Evolutionary conservation across 2,329 filamentous ascomycete species (phyloP).

Genomic region (Microthyrium microscopicum): DNA sequence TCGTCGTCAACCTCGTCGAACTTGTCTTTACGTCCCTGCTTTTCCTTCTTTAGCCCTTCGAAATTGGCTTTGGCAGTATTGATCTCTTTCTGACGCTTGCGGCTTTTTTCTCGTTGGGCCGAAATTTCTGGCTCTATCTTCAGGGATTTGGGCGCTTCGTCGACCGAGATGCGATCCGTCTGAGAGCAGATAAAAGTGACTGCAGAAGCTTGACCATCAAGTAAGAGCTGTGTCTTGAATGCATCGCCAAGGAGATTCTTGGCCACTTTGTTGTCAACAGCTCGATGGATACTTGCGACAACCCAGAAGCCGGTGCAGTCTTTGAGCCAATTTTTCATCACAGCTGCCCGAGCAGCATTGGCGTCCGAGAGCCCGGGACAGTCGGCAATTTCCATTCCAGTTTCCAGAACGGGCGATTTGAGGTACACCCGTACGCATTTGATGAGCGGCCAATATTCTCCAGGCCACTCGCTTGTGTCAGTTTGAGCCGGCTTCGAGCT

Average conservation of each 20-base stretch:
- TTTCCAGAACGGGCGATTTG: constrained; percentile 33
- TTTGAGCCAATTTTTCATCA: constrained; percentile 43
- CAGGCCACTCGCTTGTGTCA: too few species aligned
- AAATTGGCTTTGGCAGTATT: constrained; percentile 10
- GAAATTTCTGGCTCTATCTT: constrained; percentile 18
- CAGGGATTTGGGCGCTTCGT: constrained; percentile 25
- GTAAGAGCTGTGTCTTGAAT: constrained; percentile 42
- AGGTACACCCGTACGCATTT: constrained; percentile 36
- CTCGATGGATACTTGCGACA: constrained; percentile 43
- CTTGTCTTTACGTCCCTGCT: constrained; percentile 17
- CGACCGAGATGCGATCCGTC: constrained; percentile 41
- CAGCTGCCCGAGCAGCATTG: constrained; percentile 41
- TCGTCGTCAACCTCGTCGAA: constrained; percentile 24
- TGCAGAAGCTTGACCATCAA: constrained; percentile 36
- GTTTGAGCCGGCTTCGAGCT: constrained; percentile 15
- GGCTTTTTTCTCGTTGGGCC: constrained; percentile 12
- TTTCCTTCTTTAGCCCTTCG: constrained; percentile 13
- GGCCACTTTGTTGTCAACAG: constrained; percentile 43
- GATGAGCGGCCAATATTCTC: constrained; percentile 35
- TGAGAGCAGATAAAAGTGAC: constrained; percentile 48
- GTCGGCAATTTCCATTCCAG: constrained; percentile 40
- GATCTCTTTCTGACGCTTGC: constrained; percentile 13
- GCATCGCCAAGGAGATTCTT: constrained; percentile 38
- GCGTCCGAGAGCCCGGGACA: constrained; percentile 43
- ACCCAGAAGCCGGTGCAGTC: constrained; percentile 44